Evolutionary conservation across 768 basidiomycete species (phyloP).

Genomic region (Candolleomyces eurysporus): DNA sequence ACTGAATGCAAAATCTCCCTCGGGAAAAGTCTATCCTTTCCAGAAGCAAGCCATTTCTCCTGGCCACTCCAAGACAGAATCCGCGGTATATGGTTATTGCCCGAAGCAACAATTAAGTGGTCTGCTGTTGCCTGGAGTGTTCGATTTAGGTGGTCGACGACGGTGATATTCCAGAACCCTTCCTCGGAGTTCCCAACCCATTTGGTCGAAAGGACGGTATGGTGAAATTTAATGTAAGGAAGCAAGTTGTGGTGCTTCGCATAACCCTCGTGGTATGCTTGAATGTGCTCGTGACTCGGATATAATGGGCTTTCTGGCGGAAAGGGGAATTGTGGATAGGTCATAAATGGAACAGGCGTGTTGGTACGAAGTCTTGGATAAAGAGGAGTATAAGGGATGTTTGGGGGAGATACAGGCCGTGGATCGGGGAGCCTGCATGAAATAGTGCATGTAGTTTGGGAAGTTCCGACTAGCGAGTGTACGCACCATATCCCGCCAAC

Average conservation of each 20-base stretch:
- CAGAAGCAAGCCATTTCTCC: constrained; percentile 42
- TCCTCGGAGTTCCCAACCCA: constrained; percentile 40
- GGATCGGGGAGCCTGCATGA: constrained; percentile 32
- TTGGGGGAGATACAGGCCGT: constrained; percentile 33
- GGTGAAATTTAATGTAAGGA: constrained; percentile 39
- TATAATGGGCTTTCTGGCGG: constrained; percentile 49
- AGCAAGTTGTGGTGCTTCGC: constrained; percentile 36
- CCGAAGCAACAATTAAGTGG: constrained; percentile 56
- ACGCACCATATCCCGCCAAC: constrained; percentile 59
- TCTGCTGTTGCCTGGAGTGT: constrained; percentile 27
- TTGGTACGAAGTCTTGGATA: constrained; percentile 56
- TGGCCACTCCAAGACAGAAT: constrained; percentile 45
- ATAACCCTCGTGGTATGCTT: constrained; percentile 46
- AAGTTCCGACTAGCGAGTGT: background rate
- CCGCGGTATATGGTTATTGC: constrained; percentile 53
- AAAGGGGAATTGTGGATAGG: constrained; percentile 54
- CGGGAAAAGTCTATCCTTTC: constrained; percentile 9
- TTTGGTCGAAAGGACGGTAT: constrained; percentile 37
- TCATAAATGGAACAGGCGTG: constrained; percentile 56
- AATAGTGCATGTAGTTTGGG: background rate
- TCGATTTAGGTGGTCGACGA: constrained; percentile 18
- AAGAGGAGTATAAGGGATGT: constrained; percentile 51
- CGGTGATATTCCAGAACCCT: constrained; percentile 45
- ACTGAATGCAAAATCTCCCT: constrained; percentile 51
- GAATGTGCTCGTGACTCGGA: constrained; percentile 44